Conservation (phyloP, 2,329 filamentous ascomycete species). For the Fusarium concolor region DNA sequence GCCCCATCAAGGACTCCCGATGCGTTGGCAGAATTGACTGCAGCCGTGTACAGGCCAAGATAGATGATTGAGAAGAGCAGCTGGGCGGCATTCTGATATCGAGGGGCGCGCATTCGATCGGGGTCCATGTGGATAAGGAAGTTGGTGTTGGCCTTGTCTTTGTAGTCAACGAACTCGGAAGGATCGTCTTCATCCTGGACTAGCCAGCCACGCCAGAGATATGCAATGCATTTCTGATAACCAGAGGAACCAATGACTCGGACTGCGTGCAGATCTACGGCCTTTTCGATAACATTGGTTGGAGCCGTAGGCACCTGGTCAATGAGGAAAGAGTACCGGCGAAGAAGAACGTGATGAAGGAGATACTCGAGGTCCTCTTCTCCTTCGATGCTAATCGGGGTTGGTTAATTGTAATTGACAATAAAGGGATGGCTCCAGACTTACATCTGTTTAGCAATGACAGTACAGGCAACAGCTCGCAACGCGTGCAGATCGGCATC, state of each 20-base stretch:
- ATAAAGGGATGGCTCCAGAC: constrained; percentile 30
- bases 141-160: constrained; percentile 79
- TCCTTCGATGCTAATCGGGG: constrained; percentile 76
- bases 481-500: constrained; percentile 86
- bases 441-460: constrained; percentile 84
- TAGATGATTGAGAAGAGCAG: constrained; percentile 87
- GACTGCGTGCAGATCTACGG: constrained; percentile 91
- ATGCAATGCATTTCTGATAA: constrained; percentile 94
- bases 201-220: constrained; percentile 95
- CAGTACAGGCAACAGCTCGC: constrained; percentile 85
- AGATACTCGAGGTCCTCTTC: constrained; percentile 85
- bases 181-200: constrained; percentile 96
- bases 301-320: constrained; percentile 78
- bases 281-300: constrained; percentile 90
- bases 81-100: constrained; percentile 92
- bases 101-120: constrained; percentile 90
- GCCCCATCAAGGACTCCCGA: constrained; percentile 84
- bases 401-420: not conserved
- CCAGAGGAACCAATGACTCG: constrained; percentile 90
- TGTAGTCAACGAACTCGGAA: constrained; percentile 88
- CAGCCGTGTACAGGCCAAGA: constrained; percentile 85
- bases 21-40: constrained; percentile 94
- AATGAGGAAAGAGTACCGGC: constrained; percentile 85
- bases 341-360: constrained; percentile 83
- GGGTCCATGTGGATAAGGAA: constrained; percentile 90